Conservation (phyloP, 805 yeast genomes). For the Candida arabinofermentans region DNA sequence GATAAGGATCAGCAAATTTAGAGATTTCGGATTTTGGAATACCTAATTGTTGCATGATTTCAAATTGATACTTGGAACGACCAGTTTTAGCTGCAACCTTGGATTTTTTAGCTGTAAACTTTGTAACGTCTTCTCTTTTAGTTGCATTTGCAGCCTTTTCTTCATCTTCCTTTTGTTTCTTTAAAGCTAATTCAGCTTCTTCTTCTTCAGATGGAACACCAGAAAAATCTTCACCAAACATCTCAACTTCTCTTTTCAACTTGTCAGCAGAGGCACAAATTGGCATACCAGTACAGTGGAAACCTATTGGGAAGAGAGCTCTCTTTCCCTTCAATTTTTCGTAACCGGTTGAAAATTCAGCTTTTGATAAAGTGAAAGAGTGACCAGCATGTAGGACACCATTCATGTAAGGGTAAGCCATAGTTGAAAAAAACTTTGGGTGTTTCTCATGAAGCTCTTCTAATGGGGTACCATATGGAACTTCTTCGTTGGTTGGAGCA, state of each 20-base stretch:
- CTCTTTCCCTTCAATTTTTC: conserved; percentile 93
- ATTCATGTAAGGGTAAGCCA: conserved; percentile 99
- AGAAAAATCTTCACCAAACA: conserved; percentile 78
- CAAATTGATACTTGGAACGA: conserved; percentile 89
- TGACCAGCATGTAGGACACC: conserved; percentile 99
- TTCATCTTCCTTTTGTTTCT: conserved; percentile 25
- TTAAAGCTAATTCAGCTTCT: conserved; percentile 37
- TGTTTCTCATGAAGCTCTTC: conserved; percentile 73
- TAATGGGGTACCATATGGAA: conserved; percentile 45
- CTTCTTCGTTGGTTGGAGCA: conserved; percentile 76
- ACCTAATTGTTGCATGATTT: conserved; percentile 94
- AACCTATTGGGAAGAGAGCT: conserved; percentile 93
- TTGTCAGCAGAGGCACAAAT: conserved; percentile 95
- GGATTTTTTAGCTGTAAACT: conserved; percentile 88
- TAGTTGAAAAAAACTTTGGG: conserved; percentile 86
- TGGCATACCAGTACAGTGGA: conserved; percentile 99
- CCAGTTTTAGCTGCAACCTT: conserved; percentile 95
- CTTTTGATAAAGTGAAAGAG: conserved; percentile 90
- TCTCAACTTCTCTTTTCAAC: conserved; percentile 85
- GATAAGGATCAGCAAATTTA: conserved; percentile 85
- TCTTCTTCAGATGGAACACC: conserved; percentile 63
- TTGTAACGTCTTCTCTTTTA: conserved; percentile 74
- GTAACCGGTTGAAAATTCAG: conserved; percentile 86
- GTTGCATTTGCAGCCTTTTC: conserved; percentile 29
- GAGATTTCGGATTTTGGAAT: conserved; percentile 77